phyloP scores from a whole-genome alignment of 352 stramenopile species.

The Achlya hypogyna region DNA sequence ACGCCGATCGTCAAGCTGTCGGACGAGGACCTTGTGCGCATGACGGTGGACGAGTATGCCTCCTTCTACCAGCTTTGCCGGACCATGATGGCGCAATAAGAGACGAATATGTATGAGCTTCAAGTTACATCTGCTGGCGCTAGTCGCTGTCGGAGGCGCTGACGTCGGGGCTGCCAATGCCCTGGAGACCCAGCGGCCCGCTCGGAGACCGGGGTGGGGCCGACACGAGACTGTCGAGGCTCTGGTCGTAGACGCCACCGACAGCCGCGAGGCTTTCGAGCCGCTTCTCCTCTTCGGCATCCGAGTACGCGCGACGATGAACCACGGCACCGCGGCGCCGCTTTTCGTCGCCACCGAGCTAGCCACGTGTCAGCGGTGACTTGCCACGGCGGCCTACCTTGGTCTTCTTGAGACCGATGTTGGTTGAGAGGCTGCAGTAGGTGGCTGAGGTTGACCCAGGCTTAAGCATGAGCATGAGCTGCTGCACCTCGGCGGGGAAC shows the following conservation, averaged over 20 bases:
- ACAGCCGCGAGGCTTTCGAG: constrained; percentile 50
- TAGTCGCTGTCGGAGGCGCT: constrained; percentile 60
- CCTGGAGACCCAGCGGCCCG: constrained; percentile 24
- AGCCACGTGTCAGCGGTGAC: not conserved
- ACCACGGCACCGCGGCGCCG: constrained; percentile 67
- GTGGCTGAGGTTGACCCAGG: constrained; percentile 65
- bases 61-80: constrained; percentile 1
- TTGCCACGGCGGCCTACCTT: constrained; percentile 31
- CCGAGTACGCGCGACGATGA: constrained; percentile 60
- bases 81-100: not conserved
- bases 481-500: constrained; percentile 43
- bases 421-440: constrained; percentile 64
- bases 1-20: constrained; percentile 62
- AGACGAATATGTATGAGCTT: not conserved
- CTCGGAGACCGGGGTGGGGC: not conserved
- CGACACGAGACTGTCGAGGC: constrained; percentile 14
- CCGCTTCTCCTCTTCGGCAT: constrained; percentile 48
- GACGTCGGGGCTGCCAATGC: constrained; percentile 38
- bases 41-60: constrained; percentile 75
- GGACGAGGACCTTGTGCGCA: constrained; percentile 70
- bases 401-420: constrained; percentile 75
- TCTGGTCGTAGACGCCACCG: constrained; percentile 19
- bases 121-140: constrained; percentile 18
- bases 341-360: constrained; percentile 68
- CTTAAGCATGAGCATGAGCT: constrained; percentile 72